Conservation (phyloP, 192 early-diverging fungal genomes). For the Gamsiella multidivaricata region DNA sequence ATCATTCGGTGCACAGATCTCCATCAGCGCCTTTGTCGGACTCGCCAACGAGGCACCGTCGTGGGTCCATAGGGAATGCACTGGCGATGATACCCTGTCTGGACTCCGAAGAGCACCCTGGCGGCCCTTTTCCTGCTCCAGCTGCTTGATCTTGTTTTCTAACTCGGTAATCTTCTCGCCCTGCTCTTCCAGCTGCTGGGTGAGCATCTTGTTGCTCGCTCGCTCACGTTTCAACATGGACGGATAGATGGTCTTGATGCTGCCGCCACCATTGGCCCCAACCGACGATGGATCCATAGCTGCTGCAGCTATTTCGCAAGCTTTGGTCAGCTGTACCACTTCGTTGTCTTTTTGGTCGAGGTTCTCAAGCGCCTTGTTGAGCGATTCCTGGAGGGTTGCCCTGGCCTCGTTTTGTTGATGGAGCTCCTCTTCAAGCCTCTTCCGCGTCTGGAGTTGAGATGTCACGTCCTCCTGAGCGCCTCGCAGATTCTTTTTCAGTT, state of each 20-base stretch:
- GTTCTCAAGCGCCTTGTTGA: slow-evolving; percentile 20
- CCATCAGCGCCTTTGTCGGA: slow-evolving; percentile 50
- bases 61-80: slow-evolving; percentile 23
- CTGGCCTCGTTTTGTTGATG: slow-evolving; percentile 12
- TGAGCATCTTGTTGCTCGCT: slow-evolving; percentile 48
- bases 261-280: slow-evolving; percentile 21
- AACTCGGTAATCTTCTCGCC: slow-evolving; percentile 52
- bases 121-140: slow-evolving; percentile 45
- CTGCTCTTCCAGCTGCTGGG: slow-evolving; percentile 49
- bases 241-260: slow-evolving; percentile 44
- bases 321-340: slow-evolving; percentile 37
- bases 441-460: slow-evolving; percentile 36
- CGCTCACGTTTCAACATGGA: slow-evolving; percentile 51
- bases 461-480: slow-evolving; percentile 39
- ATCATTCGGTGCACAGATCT: slow-evolving; percentile 33
- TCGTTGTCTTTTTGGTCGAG: slow-evolving; percentile 33
- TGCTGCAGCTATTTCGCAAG: slow-evolving; percentile 33
- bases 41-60: slow-evolving; percentile 11
- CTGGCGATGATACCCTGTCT: slow-evolving; percentile 31
- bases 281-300: slow-evolving; percentile 35
- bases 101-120: slow-evolving; percentile 34
- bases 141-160: slow-evolving; percentile 33
- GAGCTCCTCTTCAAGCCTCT: slow-evolving; percentile 33
- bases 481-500: slow-evolving; percentile 38
- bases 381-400: neutral